A percentile compares a stretch with the other conserved stretches of the same genome.
Evolutionary conservation across 441 rosid species (phyloP).

Genomic region (Arabidopsis hybrid): DNA sequence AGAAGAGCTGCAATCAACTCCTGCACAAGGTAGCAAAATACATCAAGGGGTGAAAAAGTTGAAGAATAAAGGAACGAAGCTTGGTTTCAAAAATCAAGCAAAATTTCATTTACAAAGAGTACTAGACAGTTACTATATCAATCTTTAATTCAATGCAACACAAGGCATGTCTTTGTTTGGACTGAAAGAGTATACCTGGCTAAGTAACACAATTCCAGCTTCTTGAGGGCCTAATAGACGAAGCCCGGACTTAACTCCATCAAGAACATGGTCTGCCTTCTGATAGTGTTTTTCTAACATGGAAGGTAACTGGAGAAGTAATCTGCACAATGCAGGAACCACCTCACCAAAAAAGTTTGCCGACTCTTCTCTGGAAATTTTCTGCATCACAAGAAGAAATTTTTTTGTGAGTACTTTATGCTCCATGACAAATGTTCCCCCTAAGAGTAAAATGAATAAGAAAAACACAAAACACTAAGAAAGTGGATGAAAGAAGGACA

Average conservation of each 20-base stretch:
- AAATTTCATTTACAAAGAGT: background rate
- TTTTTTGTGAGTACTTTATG: background rate
- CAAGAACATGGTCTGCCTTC: constrained; percentile 53
- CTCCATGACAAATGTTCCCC: background rate
- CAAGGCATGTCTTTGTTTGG: background rate
- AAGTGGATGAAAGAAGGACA: background rate
- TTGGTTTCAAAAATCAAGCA: background rate
- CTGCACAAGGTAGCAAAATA: constrained; percentile 47
- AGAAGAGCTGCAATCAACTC: constrained; percentile 88
- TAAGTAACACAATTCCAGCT: constrained; percentile 77
- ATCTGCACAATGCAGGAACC: constrained; percentile 66
- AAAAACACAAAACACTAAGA: constrained; percentile 8
- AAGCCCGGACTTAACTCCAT: constrained; percentile 55
- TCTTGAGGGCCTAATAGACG: constrained; percentile 71
- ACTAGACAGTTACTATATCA: background rate
- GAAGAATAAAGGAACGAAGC: constrained; percentile 7
- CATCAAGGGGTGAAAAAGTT: background rate
- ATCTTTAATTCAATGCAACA: background rate
- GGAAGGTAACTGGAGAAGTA: constrained; percentile 71
- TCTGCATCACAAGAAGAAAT: constrained; percentile 49
- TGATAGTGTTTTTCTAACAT: constrained; percentile 74
- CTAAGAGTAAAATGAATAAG: background rate
- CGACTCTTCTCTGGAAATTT: constrained; percentile 62
- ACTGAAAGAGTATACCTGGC: constrained; percentile 57
- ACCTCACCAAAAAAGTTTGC: constrained; percentile 70